Conservation (phyloP, 1,139 yeast species). For the Pichiaceae sp. region DNA sequence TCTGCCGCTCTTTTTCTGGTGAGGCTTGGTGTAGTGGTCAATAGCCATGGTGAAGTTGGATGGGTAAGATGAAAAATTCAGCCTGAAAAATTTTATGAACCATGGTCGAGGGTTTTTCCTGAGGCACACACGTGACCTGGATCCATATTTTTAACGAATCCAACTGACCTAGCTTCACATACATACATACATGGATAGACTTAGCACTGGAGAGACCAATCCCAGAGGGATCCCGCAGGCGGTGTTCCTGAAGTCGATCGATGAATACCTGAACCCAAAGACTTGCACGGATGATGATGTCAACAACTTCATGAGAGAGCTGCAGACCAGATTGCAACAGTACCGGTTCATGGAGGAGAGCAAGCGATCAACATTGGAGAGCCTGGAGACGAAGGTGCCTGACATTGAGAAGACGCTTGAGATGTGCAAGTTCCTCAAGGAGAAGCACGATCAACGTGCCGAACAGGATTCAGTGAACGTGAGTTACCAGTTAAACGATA, state of each 20-base stretch:
- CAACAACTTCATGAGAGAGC: constrained; percentile 20
- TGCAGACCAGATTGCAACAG: constrained; percentile 25
- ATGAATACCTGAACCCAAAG: constrained; percentile 71
- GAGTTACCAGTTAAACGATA: constrained; percentile 86
- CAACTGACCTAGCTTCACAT: no score
- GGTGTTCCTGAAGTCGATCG: constrained; percentile 84
- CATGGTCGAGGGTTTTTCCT: background rate
- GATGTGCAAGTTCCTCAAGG: constrained; percentile 54
- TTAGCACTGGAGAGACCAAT: constrained; percentile 49
- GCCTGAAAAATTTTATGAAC: background rate
- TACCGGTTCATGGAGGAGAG: constrained; percentile 49
- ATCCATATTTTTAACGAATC: no score
- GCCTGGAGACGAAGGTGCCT: constrained; percentile 71
- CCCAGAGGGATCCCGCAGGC: constrained; percentile 97
- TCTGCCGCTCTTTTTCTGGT: constrained; percentile 94
- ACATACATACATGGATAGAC: constrained; percentile 15
- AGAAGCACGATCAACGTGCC: constrained; percentile 31
- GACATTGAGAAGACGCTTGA: constrained; percentile 80
- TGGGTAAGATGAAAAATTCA: background rate
- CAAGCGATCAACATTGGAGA: constrained; percentile 59
- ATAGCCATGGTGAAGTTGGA: constrained; percentile 68
- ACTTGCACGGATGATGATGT: constrained; percentile 30
- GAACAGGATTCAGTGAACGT: constrained; percentile 42
- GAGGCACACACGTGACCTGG: background rate
- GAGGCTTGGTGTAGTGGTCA: constrained; percentile 96